These are phyloP conservation scores for Tylopilus felleus DNA, from an alignment of 768 basidiomycete genomes.

Conservation along the genomic window DNA sequence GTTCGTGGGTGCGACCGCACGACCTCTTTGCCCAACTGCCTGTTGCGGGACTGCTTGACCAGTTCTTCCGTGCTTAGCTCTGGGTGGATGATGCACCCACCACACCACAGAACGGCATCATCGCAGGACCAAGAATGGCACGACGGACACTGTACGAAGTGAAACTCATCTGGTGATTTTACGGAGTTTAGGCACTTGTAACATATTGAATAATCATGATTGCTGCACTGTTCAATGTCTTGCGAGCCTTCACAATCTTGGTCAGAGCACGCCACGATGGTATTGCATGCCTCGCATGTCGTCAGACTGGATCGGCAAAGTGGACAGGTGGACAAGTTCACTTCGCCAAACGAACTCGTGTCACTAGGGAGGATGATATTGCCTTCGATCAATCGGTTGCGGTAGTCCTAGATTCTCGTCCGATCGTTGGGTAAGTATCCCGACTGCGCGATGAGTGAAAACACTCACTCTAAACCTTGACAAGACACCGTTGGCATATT, in stretches of 20 bases:
- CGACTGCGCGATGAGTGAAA: not conserved
- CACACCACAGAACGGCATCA: not conserved
- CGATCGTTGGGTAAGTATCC: not conserved
- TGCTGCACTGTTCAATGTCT: not conserved
- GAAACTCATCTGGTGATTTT: too few species aligned
- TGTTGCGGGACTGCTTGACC: too few species aligned
- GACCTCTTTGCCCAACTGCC: too few species aligned
- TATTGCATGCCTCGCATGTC: not conserved
- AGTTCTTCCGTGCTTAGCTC: not conserved
- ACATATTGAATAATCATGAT: not conserved
- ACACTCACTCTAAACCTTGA: not conserved
- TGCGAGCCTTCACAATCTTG: not conserved
- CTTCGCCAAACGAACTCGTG: not conserved
- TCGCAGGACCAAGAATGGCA: slow-evolving; percentile 1
- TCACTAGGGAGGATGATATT: not conserved
- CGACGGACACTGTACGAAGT: not conserved
- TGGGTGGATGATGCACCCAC: not conserved
- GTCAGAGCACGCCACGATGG: not conserved
- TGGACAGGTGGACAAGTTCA: slow-evolving; percentile 4
- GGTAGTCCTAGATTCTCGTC: not conserved
- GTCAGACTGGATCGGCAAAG: not conserved
- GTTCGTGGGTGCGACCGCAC: not conserved
- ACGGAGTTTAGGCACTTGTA: not conserved
- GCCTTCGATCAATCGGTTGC: not conserved
- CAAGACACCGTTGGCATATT: not conserved